Evolutionary conservation across 179 eudicot genomes (phyloP), one percentile per base, ranked within the genome.

Genomic region (Heliamphora pulchella): DNA sequence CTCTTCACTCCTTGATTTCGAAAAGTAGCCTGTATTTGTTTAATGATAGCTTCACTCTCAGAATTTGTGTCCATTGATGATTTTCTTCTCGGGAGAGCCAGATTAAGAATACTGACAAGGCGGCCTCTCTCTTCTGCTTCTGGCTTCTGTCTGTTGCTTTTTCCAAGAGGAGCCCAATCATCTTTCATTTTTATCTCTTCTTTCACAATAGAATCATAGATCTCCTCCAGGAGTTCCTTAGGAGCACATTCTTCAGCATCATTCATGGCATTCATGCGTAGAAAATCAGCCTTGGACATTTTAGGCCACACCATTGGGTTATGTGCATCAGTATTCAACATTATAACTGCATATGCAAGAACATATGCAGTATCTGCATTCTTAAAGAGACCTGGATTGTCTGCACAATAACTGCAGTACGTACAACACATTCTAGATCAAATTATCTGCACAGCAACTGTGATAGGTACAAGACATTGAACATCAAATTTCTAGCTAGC

Each of bases 251-350:
- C 99, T 83, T 96, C 99, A 75, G 94, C 91, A 81, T 94, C 98
- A 86, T 85, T 86, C 79, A 79, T 84, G 72, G 91, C 83, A 84
- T 90, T 96, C 85, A 96, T 87, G 83, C 90, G 93, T 81, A 94
- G 84, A 85, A 96, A 96, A 83, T 96, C 98, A 81, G 86, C 90
- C 87, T 96, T 96, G 54, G 98, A 91, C 99, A 96, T 96, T 90
- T 90, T 96, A 68, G 97, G 90, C 91, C 94, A 91, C 78, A 96
- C 98, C 90, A 91, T 87, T 82, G 98, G 97, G 85, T 96, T 96
- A 86, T 96, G 99, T 83, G 96, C 98, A 89, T 96, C 98, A 46
- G 96, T 96, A 84, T 96, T 96, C 84, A 96, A 82, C 98, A 96
- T 87, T 83, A 96, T 94, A 87, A 94, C 99, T 53, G 99, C 99